These are phyloP conservation scores for Actinidia chinensis DNA, from an alignment of 179 eudicot species.

Conservation along the genomic window DNA sequence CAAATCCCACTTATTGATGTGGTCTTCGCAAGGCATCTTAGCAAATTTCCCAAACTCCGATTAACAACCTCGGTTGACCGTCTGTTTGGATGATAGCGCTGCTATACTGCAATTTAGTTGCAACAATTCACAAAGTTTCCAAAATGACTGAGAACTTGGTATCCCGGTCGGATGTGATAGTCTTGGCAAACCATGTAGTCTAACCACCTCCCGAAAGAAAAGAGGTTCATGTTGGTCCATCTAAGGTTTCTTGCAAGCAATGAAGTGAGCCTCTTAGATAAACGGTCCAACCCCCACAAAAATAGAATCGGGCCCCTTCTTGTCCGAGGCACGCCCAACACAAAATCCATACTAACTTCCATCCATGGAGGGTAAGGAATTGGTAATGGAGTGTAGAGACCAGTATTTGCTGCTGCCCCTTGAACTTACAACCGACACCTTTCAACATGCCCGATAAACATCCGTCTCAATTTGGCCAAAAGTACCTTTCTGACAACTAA, in stretches of 20 bases:
- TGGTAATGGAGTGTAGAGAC: not conserved
- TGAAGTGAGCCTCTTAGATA: not conserved
- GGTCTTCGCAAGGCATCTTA: no score
- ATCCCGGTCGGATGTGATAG: not conserved
- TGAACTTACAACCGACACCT: not conserved
- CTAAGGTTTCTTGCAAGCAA: not conserved
- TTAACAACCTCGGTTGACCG: no score
- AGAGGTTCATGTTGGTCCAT: not conserved
- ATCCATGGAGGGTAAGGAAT: not conserved
- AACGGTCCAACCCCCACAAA: not conserved
- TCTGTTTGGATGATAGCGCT: no score
- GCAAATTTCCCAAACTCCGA: no score
- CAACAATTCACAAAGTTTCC: not conserved
- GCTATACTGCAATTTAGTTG: no score
- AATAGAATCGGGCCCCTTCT: not conserved
- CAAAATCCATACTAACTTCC: not conserved
- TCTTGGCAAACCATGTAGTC: not conserved
- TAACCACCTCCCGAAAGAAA: not conserved
- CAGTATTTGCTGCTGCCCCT: not conserved
- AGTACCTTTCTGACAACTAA: not conserved
- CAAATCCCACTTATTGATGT: no score
- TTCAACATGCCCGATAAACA: not conserved
- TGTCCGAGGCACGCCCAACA: not conserved
- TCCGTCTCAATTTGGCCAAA: not conserved
- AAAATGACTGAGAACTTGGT: constrained; percentile 4